A percentile compares a stretch with the other conserved stretches of the same genome.
These are phyloP conservation scores for Stagonosporopsis tanaceti DNA, from an alignment of 2,329 filamentous ascomycete species.

Conservation along the genomic window DNA sequence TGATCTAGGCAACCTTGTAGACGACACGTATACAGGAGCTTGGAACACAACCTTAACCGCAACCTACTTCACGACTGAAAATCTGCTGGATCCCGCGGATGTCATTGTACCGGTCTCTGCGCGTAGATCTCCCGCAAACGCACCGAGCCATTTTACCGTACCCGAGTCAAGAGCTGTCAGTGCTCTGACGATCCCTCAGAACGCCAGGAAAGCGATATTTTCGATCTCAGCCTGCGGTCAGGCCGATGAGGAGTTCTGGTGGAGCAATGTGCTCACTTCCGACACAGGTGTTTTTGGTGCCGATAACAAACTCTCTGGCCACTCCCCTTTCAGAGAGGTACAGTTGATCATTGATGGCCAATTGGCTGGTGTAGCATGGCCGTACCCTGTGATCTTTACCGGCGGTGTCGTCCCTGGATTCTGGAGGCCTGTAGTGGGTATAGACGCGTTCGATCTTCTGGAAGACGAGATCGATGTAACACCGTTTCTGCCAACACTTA, in stretches of 20 bases:
- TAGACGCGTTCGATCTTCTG: constrained; percentile 78
- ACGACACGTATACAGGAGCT: constrained; percentile 73
- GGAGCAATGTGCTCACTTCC: constrained; percentile 75
- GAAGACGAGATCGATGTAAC: constrained; percentile 86
- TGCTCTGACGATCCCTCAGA: constrained; percentile 69
- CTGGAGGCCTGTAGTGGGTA: constrained; percentile 79
- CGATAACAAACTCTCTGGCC: constrained; percentile 68
- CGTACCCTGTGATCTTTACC: constrained; percentile 83
- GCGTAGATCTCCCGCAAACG: constrained; percentile 57
- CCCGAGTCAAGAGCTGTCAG: constrained; percentile 69
- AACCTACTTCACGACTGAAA: constrained; percentile 68
- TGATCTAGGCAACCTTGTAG: constrained; percentile 74
- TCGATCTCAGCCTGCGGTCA: constrained; percentile 82
- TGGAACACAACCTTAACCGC: constrained; percentile 80
- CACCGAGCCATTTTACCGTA: constrained; percentile 72
- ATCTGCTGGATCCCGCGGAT: constrained; percentile 62
- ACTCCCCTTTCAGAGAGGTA: constrained; percentile 79
- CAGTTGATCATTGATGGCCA: constrained; percentile 77
- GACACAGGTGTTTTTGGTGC: constrained; percentile 66
- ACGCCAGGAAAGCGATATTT: constrained; percentile 74
- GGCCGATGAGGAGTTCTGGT: constrained; percentile 83
- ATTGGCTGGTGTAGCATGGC: constrained; percentile 79
- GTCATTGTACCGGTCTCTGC: constrained; percentile 72
- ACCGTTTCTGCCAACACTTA: constrained; percentile 74
- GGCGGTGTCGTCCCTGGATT: constrained; percentile 79